Base-by-base conservation (phyloP, 1,139 yeast genomes). In the Debaryomyces psychrophilus region DNA sequence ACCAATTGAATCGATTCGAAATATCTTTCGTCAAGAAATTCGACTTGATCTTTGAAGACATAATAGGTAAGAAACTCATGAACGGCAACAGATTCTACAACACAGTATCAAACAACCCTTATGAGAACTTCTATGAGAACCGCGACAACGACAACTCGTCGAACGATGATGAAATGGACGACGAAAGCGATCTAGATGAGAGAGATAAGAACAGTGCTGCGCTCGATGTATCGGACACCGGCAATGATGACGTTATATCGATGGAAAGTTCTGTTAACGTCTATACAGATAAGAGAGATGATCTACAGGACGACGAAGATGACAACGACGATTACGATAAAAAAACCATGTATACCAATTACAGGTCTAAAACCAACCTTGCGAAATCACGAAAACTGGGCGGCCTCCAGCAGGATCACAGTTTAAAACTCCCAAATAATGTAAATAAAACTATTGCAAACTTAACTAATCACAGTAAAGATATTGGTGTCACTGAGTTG, bases 91-190 rank as follows among this genome's bases (percentile, higher is more conserved):
- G 41, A 4, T 28, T 38, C 27, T 38, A 18, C 26, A 22, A 22
- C 9, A 20, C 26, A 18, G 12, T 38, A 27, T 26, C 22, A n/a
- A 14, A 38, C 6, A 38, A 12, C 8, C 8, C 35, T 5, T 17
- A 5, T 41, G 53, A 48, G 7, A 61, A 57, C 20, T 63, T 61
- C 14, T 64, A 61, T 47, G 73, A 71, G 11, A 62, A 71, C 22
- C 25, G 42, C 8, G 35, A 43, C 22, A 43, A 48, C 15, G 43
- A 35, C 11, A 46, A 35, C 2, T 28, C 34, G 1, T 27, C 41
- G 9, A 28, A 12, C 22, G 35, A 34, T 11, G 44, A 42, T 20
- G 44, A 34, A 7, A 36, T 36, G 40, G 48, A 43, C 6, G 56
- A 58, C 41, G 59, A 54, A 17, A 47, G 50, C 26, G 50, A 44